Conservation (phyloP, 352 stramenopile species). For the Globisporangium acanthophoron region DNA sequence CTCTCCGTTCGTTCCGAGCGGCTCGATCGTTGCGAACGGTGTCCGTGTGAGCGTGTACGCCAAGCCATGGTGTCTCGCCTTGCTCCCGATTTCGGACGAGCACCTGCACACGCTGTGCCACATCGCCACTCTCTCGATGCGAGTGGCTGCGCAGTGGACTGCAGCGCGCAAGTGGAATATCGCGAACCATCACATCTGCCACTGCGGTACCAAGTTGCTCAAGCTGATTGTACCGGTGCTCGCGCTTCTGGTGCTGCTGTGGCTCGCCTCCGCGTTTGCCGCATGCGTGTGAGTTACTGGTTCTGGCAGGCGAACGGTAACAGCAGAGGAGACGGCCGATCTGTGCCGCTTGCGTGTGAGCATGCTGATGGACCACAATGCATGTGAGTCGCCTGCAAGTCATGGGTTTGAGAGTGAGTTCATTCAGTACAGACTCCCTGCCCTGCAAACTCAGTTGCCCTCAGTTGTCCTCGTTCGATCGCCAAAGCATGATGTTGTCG, state of each 20-base stretch:
- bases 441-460: too few species aligned
- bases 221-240: not conserved
- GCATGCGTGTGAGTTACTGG: not conserved
- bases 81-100: not conserved
- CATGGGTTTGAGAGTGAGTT: too few species aligned
- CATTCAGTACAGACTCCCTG: too few species aligned
- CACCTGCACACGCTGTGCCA: not conserved
- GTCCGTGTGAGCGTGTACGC: not conserved
- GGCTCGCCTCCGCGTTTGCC: not conserved
- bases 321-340: too few species aligned
- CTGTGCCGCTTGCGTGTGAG: too few species aligned
- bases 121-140: not conserved
- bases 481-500: constrained; percentile 99
- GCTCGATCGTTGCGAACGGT: not conserved
- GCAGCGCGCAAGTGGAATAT: not conserved
- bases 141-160: not conserved
- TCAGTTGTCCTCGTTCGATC: constrained; percentile 64
- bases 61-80: not conserved
- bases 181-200: not conserved
- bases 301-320: too few species aligned
- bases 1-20: not conserved
- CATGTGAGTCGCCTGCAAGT: too few species aligned
- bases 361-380: too few species aligned
- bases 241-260: not conserved
- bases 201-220: not conserved